A percentile compares a stretch with the other conserved stretches of the same genome.
phyloP scores from a whole-genome alignment of 768 basidiomycete genomes.

The Dioszegia aurantiaca region DNA sequence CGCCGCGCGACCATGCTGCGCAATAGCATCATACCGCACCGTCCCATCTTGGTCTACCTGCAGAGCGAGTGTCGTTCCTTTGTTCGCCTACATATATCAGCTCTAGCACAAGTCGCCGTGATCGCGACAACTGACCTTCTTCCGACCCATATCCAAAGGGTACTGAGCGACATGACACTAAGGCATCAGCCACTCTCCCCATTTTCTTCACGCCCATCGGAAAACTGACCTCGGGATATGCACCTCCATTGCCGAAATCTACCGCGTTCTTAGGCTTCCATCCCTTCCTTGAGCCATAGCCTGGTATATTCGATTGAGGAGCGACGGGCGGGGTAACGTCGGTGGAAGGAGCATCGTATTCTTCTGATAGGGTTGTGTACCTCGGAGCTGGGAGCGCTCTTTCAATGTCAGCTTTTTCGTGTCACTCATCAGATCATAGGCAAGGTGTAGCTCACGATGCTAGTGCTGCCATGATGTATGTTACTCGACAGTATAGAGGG shows the following conservation, averaged over 20 bases:
- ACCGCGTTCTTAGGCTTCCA: constrained; percentile 82
- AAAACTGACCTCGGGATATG: constrained; percentile 49
- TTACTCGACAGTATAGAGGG: background rate
- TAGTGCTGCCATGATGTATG: constrained; percentile 62
- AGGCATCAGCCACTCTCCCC: constrained; percentile 16
- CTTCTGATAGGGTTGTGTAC: constrained; percentile 30
- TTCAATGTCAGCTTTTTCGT: constrained; percentile 4
- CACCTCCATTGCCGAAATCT: constrained; percentile 66
- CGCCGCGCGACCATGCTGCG: constrained; percentile 84
- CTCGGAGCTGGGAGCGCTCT: constrained; percentile 50
- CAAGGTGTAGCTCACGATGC: constrained; percentile 63
- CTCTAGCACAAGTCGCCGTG: background rate
- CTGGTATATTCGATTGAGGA: constrained; percentile 61
- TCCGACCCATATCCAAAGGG: constrained; percentile 89
- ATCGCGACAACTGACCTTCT: constrained; percentile 64
- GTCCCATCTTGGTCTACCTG: constrained; percentile 96
- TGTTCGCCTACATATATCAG: constrained; percentile 64
- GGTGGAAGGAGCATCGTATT: constrained; percentile 49
- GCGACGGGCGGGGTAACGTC: constrained; percentile 56
- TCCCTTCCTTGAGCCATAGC: constrained; percentile 77
- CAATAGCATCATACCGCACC: constrained; percentile 95
- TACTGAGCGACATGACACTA: constrained; percentile 98
- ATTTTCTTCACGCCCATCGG: constrained; percentile 1
- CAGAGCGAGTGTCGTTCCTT: constrained; percentile 90
- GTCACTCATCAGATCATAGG: background rate